These are phyloP conservation scores for Hemileccinum rubropunctum DNA, from an alignment of 768 basidiomycete genomes.

Conservation along the genomic window DNA sequence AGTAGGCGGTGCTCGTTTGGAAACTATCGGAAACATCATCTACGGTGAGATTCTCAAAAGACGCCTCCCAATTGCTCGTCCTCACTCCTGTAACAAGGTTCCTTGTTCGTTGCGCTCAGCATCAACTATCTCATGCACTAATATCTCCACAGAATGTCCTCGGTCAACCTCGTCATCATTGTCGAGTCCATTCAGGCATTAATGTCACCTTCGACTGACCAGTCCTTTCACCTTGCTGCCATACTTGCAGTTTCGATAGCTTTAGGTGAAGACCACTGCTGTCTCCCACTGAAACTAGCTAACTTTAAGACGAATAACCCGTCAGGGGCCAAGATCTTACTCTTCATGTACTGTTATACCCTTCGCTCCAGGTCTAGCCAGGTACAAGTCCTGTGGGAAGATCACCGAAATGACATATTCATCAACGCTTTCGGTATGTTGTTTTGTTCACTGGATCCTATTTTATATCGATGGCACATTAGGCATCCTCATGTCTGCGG, in stretches of 20 bases:
- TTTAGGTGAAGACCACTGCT: constrained; percentile 43
- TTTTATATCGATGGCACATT: constrained; percentile 2
- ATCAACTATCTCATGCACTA: neutral
- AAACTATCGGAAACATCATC: constrained; percentile 86
- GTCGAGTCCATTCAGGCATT: constrained; percentile 84
- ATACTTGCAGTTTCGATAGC: constrained; percentile 82
- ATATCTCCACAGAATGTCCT: constrained; percentile 64
- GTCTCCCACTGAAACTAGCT: neutral
- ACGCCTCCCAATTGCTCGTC: neutral
- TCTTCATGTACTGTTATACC: constrained; percentile 86
- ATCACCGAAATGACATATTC: constrained; percentile 91
- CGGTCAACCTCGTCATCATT: constrained; percentile 87
- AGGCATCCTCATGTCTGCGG: constrained; percentile 83
- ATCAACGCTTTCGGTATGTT: constrained; percentile 71
- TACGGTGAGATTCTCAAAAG: constrained; percentile 51
- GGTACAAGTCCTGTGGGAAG: constrained; percentile 94
- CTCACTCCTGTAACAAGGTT: constrained; percentile 37
- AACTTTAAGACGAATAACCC: neutral
- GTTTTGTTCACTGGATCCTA: neutral
- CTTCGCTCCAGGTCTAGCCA: constrained; percentile 83
- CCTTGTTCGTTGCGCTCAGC: constrained; percentile 35
- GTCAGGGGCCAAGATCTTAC: constrained; percentile 73
- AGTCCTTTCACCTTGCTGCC: constrained; percentile 74
- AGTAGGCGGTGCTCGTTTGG: constrained; percentile 84
- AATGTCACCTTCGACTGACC: constrained; percentile 51